Evolutionary conservation across 306 rosid genomes (phyloP), one percentile per base, ranked within the genome.

Genomic region (Lathyrus oleraceus): DNA sequence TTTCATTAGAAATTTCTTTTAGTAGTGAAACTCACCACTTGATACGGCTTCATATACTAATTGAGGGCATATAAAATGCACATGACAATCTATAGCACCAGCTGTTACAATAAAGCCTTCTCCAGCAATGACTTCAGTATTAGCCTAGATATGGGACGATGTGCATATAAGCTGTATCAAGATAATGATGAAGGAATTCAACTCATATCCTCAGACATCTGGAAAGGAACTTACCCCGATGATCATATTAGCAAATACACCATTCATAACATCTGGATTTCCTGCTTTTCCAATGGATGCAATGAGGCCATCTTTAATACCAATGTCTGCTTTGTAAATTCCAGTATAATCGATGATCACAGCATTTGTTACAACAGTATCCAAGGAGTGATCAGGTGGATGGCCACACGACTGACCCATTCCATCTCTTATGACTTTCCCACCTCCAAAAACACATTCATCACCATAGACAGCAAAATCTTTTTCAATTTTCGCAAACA

Each of bases 401-500:
- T 69, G 77, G 75, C 95, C 87, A 27, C 85, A 83, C 14, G 86
- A 80, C 81, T 94, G 99, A 63, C 97, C 97, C 92, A 94, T 87
- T 76, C 99, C 99, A 19, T 91, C 99, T 79, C 99, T 85, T 67
- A 91, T 80, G 48, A 84, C 92, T 84, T 94, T 94, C 32, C 99
- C 99, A 65, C 97, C 99, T 75, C 99, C 99, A 76, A 90, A 94
- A 40, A 94, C 84, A 72, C 88, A 87, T 79, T 94, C 99, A 71
- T 94, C 99, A 53, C 99, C 99, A 83, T 83, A 87, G 65, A 76
- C 32, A 66, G 91, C 72, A 80, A 76, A 91, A 72, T 91, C 99
- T 1, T 67, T 78, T 84, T 94, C 99, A 72, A 91, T 86, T 86
- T 94, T 86, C 11, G 89, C 99, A 81, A 79, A 76, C 81, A 94